Percentiles rank a stretch among this genome's conserved stretches.
These are phyloP conservation scores for Starmerella bombicola DNA, from an alignment of 805 yeast species.

Conservation along the genomic window DNA sequence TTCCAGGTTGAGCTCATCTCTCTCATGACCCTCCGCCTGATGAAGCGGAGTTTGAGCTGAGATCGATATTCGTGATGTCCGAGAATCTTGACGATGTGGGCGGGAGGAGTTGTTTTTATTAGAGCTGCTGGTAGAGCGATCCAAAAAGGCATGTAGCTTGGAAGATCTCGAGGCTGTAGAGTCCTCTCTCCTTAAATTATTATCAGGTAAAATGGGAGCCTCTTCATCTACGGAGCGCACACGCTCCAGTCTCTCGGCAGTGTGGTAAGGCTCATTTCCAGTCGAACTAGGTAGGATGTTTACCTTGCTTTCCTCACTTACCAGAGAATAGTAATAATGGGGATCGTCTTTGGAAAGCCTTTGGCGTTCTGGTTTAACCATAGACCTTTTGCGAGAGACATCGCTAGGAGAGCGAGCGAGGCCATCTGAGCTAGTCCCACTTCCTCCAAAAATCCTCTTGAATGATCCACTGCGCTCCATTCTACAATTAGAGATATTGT, in stretches of 20 bases:
- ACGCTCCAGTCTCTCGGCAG: slow-evolving; percentile 5
- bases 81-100: background rate
- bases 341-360: slow-evolving; percentile 55
- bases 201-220: background rate
- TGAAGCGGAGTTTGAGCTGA: background rate
- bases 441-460: slow-evolving; percentile 4
- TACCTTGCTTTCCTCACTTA: slow-evolving; percentile 27
- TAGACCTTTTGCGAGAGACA: slow-evolving; percentile 43
- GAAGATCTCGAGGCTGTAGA: background rate
- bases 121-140: background rate
- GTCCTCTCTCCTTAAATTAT: background rate
- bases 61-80: background rate
- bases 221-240: background rate
- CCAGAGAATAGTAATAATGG: slow-evolving; percentile 48
- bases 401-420: slow-evolving; percentile 12
- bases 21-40: background rate
- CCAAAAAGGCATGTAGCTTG: background rate
- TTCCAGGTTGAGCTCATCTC: background rate
- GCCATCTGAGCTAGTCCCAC: slow-evolving; percentile 8
- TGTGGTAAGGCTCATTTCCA: slow-evolving; percentile 45
- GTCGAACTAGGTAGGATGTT: slow-evolving; percentile 56
- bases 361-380: slow-evolving; percentile 78
- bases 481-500: too few relatives aligned
- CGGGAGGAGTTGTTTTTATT: background rate
- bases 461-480: slow-evolving; percentile 21